These are phyloP conservation scores for Leonotis leonurus DNA, from an alignment of 257 asterid species.

Conservation along the genomic window DNA sequence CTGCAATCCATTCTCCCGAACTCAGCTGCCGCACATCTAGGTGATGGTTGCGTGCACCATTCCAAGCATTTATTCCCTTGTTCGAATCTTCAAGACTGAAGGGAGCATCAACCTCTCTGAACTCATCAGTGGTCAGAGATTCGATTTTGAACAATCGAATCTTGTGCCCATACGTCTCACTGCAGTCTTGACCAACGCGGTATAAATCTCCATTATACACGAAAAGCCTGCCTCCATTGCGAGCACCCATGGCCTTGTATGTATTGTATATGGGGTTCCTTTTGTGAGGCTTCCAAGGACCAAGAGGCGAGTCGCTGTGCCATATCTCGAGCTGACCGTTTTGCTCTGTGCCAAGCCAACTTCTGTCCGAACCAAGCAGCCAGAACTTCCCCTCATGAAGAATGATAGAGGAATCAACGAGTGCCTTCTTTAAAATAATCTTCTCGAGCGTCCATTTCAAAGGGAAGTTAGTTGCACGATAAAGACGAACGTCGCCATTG, in stretches of 20 bases:
- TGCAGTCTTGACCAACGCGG: slow-evolving; percentile 92
- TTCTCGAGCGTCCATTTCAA: slow-evolving; percentile 64
- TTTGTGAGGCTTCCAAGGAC: slow-evolving; percentile 89
- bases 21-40: slow-evolving; percentile 82
- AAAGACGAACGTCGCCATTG: slow-evolving; percentile 89
- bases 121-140: slow-evolving; percentile 49
- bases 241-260: slow-evolving; percentile 72
- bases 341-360: slow-evolving; percentile 50
- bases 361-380: slow-evolving; percentile 88
- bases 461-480: slow-evolving; percentile 78
- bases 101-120: slow-evolving; percentile 67
- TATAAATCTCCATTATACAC: slow-evolving; percentile 53
- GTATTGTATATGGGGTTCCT: slow-evolving; percentile 73
- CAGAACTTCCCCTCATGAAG: slow-evolving; percentile 65
- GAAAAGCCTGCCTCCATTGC: slow-evolving; percentile 93
- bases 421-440: slow-evolving; percentile 54
- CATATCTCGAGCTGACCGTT: slow-evolving; percentile 87
- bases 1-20: slow-evolving; percentile 79
- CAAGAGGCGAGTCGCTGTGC: slow-evolving; percentile 73
- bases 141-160: slow-evolving; percentile 58
- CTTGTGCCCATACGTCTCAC: slow-evolving; percentile 62
- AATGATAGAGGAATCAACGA: slow-evolving; percentile 64
- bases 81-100: slow-evolving; percentile 39
- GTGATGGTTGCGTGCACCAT: slow-evolving; percentile 87
- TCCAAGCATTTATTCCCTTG: slow-evolving; percentile 84